A percentile compares a stretch with the other conserved stretches of the same genome.
phyloP scores from a whole-genome alignment of 345 rosid genomes.

The Salix arbutifolia region DNA sequence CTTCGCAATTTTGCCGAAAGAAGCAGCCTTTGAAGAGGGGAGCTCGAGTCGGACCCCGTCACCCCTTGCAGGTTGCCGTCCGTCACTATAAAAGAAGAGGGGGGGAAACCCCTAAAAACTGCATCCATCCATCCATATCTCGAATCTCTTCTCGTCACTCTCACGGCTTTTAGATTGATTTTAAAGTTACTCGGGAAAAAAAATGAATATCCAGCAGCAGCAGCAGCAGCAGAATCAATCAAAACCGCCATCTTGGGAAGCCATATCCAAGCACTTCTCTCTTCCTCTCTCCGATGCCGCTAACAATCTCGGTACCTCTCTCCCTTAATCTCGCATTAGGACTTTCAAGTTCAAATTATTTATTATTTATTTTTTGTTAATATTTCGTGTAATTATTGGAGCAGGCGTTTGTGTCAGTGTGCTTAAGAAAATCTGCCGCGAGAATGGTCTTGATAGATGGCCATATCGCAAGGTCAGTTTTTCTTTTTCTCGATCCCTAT shows the following conservation, averaged over 20 bases:
- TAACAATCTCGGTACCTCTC: slow-evolving; percentile 25
- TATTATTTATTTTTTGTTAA: not conserved
- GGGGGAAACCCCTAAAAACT: too few relatives aligned
- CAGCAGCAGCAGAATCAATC: too few relatives aligned
- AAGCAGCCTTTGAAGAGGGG: too few relatives aligned
- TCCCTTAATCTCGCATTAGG: not conserved
- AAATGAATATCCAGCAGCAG: too few relatives aligned
- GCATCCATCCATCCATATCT: too few relatives aligned
- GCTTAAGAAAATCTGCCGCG: slow-evolving; percentile 45
- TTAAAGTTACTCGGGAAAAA: too few relatives aligned
- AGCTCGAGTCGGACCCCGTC: not conserved
- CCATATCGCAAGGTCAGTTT: slow-evolving; percentile 38
- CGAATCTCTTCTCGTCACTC: too few relatives aligned
- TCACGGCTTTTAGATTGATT: too few relatives aligned
- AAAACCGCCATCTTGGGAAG: slow-evolving; percentile 23
- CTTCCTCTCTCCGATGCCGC: slow-evolving; percentile 40
- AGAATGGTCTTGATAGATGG: slow-evolving; percentile 47
- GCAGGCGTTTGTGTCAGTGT: slow-evolving; percentile 39
- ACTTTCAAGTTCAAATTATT: not conserved
- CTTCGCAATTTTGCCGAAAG: too few relatives aligned
- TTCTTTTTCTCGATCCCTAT: too few relatives aligned
- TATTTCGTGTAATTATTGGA: not conserved
- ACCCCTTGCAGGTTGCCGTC: too few relatives aligned
- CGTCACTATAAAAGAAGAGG: too few relatives aligned
- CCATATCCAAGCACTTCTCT: slow-evolving; percentile 34